phyloP scores from a whole-genome alignment of 192 early-diverging fungal species.

The Gamsiella multidivaricata region DNA sequence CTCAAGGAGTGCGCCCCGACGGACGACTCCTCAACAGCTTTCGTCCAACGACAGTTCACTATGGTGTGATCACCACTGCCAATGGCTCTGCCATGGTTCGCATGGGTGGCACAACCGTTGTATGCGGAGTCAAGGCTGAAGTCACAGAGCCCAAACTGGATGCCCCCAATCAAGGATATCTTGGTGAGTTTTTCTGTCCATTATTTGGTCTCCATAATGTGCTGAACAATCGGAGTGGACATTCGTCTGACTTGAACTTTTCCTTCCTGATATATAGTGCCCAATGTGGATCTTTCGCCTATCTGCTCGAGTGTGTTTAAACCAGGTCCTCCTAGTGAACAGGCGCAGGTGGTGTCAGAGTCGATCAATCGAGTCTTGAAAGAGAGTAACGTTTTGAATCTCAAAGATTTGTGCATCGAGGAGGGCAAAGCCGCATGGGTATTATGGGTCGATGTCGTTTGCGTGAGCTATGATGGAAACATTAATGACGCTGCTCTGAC shows the following conservation, averaged over 20 bases:
- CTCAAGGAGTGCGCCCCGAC: slow-evolving; percentile 83
- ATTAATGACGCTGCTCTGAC: slow-evolving; percentile 87
- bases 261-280: slow-evolving; percentile 58
- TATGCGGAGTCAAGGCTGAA: slow-evolving; percentile 96
- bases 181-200: slow-evolving; percentile 62
- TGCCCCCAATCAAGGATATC: slow-evolving; percentile 77
- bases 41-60: slow-evolving; percentile 71
- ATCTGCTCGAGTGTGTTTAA: slow-evolving; percentile 87
- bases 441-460: slow-evolving; percentile 89
- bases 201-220: too few relatives aligned
- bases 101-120: slow-evolving; percentile 87
- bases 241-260: slow-evolving; percentile 1
- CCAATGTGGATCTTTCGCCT: slow-evolving; percentile 93
- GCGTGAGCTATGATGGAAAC: slow-evolving; percentile 92
- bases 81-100: slow-evolving; percentile 89
- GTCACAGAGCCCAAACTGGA: slow-evolving; percentile 82
- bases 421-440: slow-evolving; percentile 85
- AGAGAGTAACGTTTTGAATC: slow-evolving; percentile 68
- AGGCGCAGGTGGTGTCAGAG: slow-evolving; percentile 85
- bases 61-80: slow-evolving; percentile 79
- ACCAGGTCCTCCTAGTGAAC: slow-evolving; percentile 85
- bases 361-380: slow-evolving; percentile 76
- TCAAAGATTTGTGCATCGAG: slow-evolving; percentile 84
- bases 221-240: too few relatives aligned
- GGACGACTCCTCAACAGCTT: slow-evolving; percentile 80